Evolutionary conservation across 108 stramenopile species (phyloP), one percentile per base, ranked within the genome.

Genomic region (Fragilaria crotonensis): DNA sequence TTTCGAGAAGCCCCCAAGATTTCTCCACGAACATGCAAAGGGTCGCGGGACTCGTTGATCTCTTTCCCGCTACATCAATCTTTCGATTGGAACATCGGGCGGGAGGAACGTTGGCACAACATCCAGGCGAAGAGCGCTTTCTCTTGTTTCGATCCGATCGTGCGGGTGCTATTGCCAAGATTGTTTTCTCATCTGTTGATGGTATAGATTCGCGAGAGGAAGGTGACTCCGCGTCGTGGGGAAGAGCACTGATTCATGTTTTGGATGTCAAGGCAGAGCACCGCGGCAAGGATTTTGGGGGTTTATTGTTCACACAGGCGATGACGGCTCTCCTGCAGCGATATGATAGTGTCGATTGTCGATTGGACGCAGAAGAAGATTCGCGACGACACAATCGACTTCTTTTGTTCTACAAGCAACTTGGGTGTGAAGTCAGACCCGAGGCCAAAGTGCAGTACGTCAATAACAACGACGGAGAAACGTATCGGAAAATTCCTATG

Each of bases 351-450:
- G 4, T 76, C 21, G 52, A 32, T 0, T 76, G 75, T 53, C 22
- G 22, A 11, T 62, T 85, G 45, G 85, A 80, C 23, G 85, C 81
- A 7, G 79, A 87, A 62, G 85, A 87, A 59, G 85, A 87, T 48
- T 50, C 66, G 9, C 32, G 64, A 7, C 52, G 85, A 33, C 75
- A 83, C 48, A 64, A 77, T 52, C 80, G 78, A 45, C 67, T 87
- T 25, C 67, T 83, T 21, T 22, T 29, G 17, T 87, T 83, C 47
- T 87, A 87, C 58, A 50, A 73, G 60, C 52, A 56, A 9, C 54
- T 83, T 30, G 85, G 85, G n/a, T 83, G 69, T 33, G 31, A 44
- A 22, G 62, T 78, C 22, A 75, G 66, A 36, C 53, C 67, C 28
- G 53, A 66, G 14, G 73, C 73, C 14, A 78, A 72, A 53, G 54